Evolutionary conservation across 306 rosid genomes (phyloP).

Genomic region (Dicorynia guianensis): DNA sequence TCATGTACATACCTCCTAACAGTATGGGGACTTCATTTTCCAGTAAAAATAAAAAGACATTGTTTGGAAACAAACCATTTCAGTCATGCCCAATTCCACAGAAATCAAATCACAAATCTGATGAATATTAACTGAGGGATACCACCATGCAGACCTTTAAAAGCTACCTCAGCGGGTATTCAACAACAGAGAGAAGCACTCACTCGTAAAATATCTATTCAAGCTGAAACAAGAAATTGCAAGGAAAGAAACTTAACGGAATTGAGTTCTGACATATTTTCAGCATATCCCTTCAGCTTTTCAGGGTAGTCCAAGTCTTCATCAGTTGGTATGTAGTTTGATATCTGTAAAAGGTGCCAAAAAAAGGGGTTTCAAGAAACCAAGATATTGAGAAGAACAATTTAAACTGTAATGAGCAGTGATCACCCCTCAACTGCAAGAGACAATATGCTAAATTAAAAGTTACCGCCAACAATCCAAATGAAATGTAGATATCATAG

Average conservation of each 20-base stretch:
- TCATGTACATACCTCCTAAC: not conserved
- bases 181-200: constrained; percentile 9
- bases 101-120: constrained; percentile 15
- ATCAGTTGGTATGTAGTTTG: constrained; percentile 80
- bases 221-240: constrained; percentile 23
- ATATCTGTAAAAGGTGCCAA: constrained; percentile 63
- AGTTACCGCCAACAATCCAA: constrained; percentile 10
- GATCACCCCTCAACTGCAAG: constrained; percentile 11
- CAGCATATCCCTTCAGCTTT: constrained; percentile 76
- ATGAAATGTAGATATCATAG: too few relatives aligned
- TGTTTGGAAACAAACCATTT: not conserved
- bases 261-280: constrained; percentile 63
- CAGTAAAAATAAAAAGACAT: too few relatives aligned
- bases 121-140: constrained; percentile 26
- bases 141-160: constrained; percentile 10
- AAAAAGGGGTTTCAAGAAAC: constrained; percentile 20
- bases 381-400: constrained; percentile 32
- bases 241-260: constrained; percentile 60
- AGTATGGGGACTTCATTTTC: too few relatives aligned
- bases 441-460: constrained; percentile 30
- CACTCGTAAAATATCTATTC: not conserved
- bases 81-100: constrained; percentile 20
- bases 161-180: constrained; percentile 19
- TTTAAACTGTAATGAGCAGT: constrained; percentile 2
- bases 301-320: constrained; percentile 97